phyloP scores from a whole-genome alignment of 108 stramenopile species.

The Cyclostephanos tholiformis region DNA sequence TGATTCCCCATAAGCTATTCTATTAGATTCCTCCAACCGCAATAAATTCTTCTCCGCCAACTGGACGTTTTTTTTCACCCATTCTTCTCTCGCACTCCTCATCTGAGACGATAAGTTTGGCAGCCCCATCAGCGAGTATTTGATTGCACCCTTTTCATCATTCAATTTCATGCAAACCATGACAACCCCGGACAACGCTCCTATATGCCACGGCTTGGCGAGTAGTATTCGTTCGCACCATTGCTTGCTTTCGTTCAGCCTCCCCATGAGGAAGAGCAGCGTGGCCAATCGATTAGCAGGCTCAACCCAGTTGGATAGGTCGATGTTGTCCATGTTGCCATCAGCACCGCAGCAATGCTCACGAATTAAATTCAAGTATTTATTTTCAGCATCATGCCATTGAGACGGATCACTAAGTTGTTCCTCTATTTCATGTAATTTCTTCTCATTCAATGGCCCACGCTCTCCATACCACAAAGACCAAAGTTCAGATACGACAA shows the following conservation, averaged over 20 bases:
- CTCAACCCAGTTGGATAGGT: slow-evolving; percentile 64
- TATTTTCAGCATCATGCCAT: slow-evolving; percentile 61
- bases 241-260: slow-evolving; percentile 54
- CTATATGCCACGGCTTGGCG: slow-evolving; percentile 84
- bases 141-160: slow-evolving; percentile 49
- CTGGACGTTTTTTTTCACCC: slow-evolving; percentile 26
- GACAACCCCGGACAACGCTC: slow-evolving; percentile 76
- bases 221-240: slow-evolving; percentile 65
- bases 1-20: slow-evolving; percentile 1
- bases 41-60: slow-evolving; percentile 19
- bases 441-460: slow-evolving; percentile 32
- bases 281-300: slow-evolving; percentile 81
- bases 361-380: slow-evolving; percentile 53
- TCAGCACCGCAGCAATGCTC: slow-evolving; percentile 50
- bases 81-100: slow-evolving; percentile 17
- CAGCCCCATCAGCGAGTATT: slow-evolving; percentile 65
- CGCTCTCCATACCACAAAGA: slow-evolving; percentile 39
- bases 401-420: slow-evolving; percentile 32
- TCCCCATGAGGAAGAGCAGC: slow-evolving; percentile 63
- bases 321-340: slow-evolving; percentile 14
- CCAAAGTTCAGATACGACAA: slow-evolving; percentile 30
- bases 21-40: slow-evolving; percentile 15
- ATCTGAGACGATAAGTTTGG: slow-evolving; percentile 44
- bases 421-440: slow-evolving; percentile 31
- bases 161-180: slow-evolving; percentile 59